Evolutionary conservation across 75 land plant species (phyloP).

Genomic region (Selaginella moellendorffii): DNA sequence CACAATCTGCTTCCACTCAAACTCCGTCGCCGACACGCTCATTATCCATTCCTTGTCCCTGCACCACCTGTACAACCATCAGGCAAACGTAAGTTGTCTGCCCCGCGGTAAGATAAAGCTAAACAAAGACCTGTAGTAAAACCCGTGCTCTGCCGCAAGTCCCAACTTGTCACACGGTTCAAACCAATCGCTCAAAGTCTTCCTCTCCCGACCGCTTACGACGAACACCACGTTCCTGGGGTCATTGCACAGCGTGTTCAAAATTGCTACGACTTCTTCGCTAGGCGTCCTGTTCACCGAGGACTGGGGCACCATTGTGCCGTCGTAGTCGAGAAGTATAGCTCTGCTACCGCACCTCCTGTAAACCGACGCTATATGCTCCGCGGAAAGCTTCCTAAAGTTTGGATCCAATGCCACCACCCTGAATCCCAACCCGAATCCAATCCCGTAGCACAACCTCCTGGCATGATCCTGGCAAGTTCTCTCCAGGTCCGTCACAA

Average conservation of each 20-base stretch:
- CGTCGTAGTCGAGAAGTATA: constrained; percentile 8
- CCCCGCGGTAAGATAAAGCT: neutral
- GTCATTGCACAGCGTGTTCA: neutral
- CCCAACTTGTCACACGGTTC: neutral
- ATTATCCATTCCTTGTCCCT: neutral
- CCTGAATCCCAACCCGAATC: constrained; percentile 4
- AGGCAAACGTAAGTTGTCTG: neutral
- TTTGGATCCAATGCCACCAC: constrained; percentile 2
- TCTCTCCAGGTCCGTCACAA: neutral
- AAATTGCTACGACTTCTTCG: neutral
- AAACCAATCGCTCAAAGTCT: neutral
- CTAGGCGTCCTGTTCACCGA: neutral
- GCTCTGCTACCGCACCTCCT: neutral
- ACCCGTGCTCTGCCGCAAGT: constrained; percentile 5
- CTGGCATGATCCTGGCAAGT: constrained; percentile 1
- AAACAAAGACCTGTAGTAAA: constrained; percentile 1
- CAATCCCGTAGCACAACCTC: neutral
- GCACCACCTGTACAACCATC: neutral
- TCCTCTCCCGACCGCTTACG: constrained; percentile 4
- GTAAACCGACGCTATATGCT: neutral
- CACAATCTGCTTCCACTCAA: neutral
- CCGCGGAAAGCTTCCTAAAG: neutral
- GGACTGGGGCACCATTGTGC: neutral
- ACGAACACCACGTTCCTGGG: constrained; percentile 3
- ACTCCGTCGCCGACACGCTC: neutral